These are phyloP conservation scores for Zymoseptoria brevis DNA, from an alignment of 2,329 filamentous ascomycete species.

Conservation along the genomic window DNA sequence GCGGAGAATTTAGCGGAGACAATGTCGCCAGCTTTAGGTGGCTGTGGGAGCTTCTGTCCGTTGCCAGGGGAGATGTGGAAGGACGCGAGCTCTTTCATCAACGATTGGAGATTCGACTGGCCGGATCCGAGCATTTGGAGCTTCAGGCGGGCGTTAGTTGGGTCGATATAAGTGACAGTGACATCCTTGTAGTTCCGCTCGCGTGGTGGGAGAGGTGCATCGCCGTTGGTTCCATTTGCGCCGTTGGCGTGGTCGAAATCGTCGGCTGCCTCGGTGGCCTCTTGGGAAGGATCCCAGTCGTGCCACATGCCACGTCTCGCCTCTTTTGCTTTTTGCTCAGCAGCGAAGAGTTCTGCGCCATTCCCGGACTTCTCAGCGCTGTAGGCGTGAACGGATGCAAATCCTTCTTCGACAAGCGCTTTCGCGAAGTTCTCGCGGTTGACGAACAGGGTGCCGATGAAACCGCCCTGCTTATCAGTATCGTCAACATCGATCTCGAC, in stretches of 20 bases:
- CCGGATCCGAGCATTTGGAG: slow-evolving; percentile 83
- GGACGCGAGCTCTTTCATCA: slow-evolving; percentile 85
- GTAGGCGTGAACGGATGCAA: slow-evolving; percentile 86
- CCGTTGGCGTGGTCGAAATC: slow-evolving; percentile 35
- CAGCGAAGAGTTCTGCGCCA: slow-evolving; percentile 74
- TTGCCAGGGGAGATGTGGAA: slow-evolving; percentile 85
- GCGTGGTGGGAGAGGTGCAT: slow-evolving; percentile 44
- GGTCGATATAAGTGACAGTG: slow-evolving; percentile 81
- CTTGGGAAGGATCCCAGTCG: slow-evolving; percentile 85
- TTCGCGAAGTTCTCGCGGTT: slow-evolving; percentile 96
- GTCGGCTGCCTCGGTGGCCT: slow-evolving; percentile 49
- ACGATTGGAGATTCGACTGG: slow-evolving; percentile 71
- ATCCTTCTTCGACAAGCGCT: slow-evolving; percentile 82
- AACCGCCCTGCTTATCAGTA: slow-evolving; percentile 92
- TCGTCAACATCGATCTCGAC: slow-evolving; percentile 93
- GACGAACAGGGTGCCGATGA: slow-evolving; percentile 90
- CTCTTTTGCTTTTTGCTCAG: slow-evolving; percentile 84
- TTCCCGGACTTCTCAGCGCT: slow-evolving; percentile 94
- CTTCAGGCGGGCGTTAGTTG: slow-evolving; percentile 69
- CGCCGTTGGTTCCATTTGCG: slow-evolving; percentile 41
- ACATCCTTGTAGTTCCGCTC: slow-evolving; percentile 93
- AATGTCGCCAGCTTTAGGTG: slow-evolving; percentile 83
- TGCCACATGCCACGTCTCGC: slow-evolving; percentile 83
- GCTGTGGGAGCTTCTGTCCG: slow-evolving; percentile 58
- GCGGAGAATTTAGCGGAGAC: slow-evolving; percentile 86